Base-by-base conservation (phyloP, 1,139 yeast species). In the Blastobotrys niveus region DNA sequence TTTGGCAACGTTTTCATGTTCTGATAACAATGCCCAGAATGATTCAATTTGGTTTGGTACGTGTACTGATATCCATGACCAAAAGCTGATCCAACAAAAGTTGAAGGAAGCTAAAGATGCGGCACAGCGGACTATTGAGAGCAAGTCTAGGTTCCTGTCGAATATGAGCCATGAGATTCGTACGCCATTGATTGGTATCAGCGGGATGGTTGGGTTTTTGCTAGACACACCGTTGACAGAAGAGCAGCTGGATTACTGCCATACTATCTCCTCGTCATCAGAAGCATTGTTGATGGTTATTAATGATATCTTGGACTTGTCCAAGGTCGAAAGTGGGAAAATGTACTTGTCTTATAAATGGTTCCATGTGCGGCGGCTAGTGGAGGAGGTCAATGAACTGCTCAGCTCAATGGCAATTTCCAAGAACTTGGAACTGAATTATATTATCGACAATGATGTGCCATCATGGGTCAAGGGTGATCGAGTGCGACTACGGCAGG, bases 131-230 rank as follows among this genome's bases (percentile, higher is more conserved):
- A 95, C 96, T 1, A 86, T 85, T 65, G 95, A 87, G 59, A 91
- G 95, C 14, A 87, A 87, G 59, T 83, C 95, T 0, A 88, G 86
- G 8, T 87, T 87, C 61, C 82, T 87, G 59, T 95, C 96, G 8
- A 88, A 87, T 62, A 87, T 87, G 47, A 86, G 95, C 0, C 96
- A 88, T 61, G 96, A 88, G 65, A 74, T 88, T 60, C 74, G 96
- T 54, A 88, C 96, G 0, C 96, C 96, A 2, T 68, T 88, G 54
- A 88, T 88, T 65, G 96, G 96, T 61, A 88, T 88, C 29, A 70
- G 89, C 37, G 96, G 96, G 49, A 87, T 88, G 95, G 86, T 95
- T 0, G 82, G 93, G n/a, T 85, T 88, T 53, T 86, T 95, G 4
- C 70, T 83, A 49, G 94, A 84, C 55, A 83, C 93, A 0, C 84